phyloP scores from a whole-genome alignment of 305 asterid genomes.

The Fraxinus albicans region DNA sequence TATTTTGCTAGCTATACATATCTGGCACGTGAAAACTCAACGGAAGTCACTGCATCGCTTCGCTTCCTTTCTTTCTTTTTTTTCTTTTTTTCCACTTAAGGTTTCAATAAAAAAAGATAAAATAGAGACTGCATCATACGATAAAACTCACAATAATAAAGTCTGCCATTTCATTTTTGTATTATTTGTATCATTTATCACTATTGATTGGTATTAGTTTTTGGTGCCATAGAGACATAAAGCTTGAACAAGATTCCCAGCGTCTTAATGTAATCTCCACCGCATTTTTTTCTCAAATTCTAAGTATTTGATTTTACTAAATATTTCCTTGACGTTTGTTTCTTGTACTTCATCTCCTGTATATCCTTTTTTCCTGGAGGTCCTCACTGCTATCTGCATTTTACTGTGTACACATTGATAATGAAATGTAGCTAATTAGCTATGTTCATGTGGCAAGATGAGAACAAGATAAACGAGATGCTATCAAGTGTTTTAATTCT shows the following conservation, averaged over 20 bases:
- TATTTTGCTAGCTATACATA: conserved; percentile 3
- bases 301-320: background rate
- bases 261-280: background rate
- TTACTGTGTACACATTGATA: background rate
- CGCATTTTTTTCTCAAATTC: background rate
- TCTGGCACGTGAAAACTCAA: background rate
- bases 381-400: background rate
- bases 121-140: background rate
- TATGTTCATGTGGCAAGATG: background rate
- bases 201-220: background rate
- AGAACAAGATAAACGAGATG: background rate
- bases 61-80: background rate
- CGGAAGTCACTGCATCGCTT: background rate
- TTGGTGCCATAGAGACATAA: background rate
- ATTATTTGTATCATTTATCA: background rate
- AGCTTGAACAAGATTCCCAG: conserved; percentile 1
- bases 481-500: background rate
- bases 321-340: background rate
- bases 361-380: background rate
- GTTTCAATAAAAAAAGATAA: background rate
- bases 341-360: background rate
- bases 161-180: background rate
- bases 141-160: background rate
- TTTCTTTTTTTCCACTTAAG: background rate
- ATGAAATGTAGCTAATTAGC: background rate